A percentile compares a stretch with the other conserved stretches of the same genome.
These are phyloP conservation scores for Aegle marmelos DNA, from an alignment of 345 rosid genomes.

Conservation along the genomic window DNA sequence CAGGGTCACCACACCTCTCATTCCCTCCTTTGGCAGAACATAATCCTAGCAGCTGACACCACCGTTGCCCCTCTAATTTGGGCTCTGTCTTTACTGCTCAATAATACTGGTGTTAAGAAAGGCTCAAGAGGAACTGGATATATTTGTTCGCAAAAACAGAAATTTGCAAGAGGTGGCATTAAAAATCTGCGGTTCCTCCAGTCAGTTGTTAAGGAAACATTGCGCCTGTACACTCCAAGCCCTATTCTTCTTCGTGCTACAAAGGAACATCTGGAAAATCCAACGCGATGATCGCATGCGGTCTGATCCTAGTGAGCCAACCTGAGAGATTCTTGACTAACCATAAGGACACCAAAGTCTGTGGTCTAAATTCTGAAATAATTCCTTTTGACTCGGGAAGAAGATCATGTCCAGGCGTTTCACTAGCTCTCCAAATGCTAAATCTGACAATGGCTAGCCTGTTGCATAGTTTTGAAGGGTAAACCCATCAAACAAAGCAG, in stretches of 20 bases:
- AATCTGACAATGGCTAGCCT: slow-evolving; percentile 38
- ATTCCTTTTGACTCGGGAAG: slow-evolving; percentile 40
- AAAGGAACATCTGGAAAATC: slow-evolving; percentile 24
- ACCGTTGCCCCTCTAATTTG: slow-evolving; percentile 23
- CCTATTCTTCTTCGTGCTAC: slow-evolving; percentile 21
- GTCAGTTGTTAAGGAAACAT: slow-evolving; percentile 36
- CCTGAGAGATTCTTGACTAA: slow-evolving; percentile 39
- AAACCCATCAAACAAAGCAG: slow-evolving; percentile 16
- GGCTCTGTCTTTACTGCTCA: slow-evolving; percentile 27
- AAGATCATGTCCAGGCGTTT: slow-evolving; percentile 33
- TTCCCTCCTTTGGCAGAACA: slow-evolving; percentile 16
- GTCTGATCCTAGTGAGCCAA: slow-evolving; percentile 10
- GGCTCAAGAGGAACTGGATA: slow-evolving; percentile 27
- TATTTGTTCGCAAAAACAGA: slow-evolving; percentile 16
- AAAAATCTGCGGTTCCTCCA: slow-evolving; percentile 24
- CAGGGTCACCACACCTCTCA: neutral
- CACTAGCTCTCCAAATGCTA: slow-evolving; percentile 29
- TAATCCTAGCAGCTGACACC: slow-evolving; percentile 25
- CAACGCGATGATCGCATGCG: slow-evolving; percentile 27
- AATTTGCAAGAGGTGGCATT: neutral
- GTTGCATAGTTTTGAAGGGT: slow-evolving; percentile 33
- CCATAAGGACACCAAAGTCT: slow-evolving; percentile 18
- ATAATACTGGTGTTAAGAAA: slow-evolving; percentile 17
- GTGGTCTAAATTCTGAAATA: slow-evolving; percentile 33
- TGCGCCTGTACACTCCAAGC: slow-evolving; percentile 30